phyloP scores from a whole-genome alignment of 352 stramenopile species.

The Pythium periplocum region DNA sequence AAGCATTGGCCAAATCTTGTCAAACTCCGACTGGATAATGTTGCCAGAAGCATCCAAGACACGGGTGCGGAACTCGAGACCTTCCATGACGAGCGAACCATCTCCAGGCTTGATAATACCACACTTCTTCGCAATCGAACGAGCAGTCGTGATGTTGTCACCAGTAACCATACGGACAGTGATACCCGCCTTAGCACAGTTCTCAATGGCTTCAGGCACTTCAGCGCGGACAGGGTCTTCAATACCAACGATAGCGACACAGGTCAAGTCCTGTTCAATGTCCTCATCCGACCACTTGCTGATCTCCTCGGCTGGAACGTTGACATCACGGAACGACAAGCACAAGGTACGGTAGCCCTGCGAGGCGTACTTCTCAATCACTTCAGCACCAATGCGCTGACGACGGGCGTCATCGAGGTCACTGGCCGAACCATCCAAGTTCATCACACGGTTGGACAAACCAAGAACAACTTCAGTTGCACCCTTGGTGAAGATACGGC shows the following conservation, averaged over 20 bases:
- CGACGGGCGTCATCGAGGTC: neutral
- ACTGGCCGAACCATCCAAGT: constrained; percentile 7
- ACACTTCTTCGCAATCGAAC: constrained; percentile 18
- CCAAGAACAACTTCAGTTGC: constrained; percentile 18
- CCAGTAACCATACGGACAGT: constrained; percentile 22
- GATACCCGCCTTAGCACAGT: constrained; percentile 18
- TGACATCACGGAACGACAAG: constrained; percentile 49
- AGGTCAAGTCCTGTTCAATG: constrained; percentile 25
- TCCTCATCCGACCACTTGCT: constrained; percentile 13
- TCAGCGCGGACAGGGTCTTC: constrained; percentile 20
- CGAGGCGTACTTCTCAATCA: constrained; percentile 27
- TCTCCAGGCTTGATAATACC: constrained; percentile 20
- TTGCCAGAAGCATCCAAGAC: constrained; percentile 11
- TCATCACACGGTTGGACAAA: constrained; percentile 4
- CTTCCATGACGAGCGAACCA: constrained; percentile 15
- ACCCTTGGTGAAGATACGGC: constrained; percentile 11
- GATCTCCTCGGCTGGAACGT: constrained; percentile 3
- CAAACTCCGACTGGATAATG: constrained; percentile 19
- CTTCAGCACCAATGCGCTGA: neutral
- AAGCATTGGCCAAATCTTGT: constrained; percentile 22
- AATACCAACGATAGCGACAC: constrained; percentile 17
- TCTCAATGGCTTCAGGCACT: constrained; percentile 14
- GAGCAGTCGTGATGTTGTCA: constrained; percentile 23
- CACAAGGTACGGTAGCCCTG: constrained; percentile 54
- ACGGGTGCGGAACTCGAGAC: constrained; percentile 13